Base-by-base conservation (phyloP, 139 green algal species). In the Volvox africanus region DNA sequence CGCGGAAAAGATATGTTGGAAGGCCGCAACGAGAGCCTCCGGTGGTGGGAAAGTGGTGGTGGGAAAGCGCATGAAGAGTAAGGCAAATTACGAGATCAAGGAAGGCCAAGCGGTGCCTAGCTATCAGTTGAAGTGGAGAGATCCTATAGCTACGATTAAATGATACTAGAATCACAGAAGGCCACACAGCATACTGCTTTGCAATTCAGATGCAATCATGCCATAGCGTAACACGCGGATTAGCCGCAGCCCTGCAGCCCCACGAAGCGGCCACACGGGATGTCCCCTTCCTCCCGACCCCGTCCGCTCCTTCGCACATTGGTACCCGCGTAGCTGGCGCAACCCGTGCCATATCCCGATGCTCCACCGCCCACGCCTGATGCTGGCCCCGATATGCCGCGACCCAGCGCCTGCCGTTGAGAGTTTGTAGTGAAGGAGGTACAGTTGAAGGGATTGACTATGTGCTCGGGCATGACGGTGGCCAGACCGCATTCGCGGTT, bases 401-500 rank as follows among this genome's bases (percentile, higher is more conserved):
- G 32, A 36, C 78, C 61, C 71, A 71, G 37, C 28, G 50, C 88
- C 36, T 35, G 21, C 69, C 36, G 62, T 18, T 65, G 22, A 0
- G 26, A 22, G 1, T 22, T 0, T 6, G 65, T 82, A 26, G 62
- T 65, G 26, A 14, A 28, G 32, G 26, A 2, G 13, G 35, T 33
- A 62, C 77, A 91, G 77, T 36, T 87, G 78, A 44, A 17, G 21
- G 75, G 73, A 65, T 87, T 81, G 62, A 80, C 36, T 6, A 86
- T 68, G 78, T 87, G 88, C 35, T 61, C 1, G 2, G 35, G 61
- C 62, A 55, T 36, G 28, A 87, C 22, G 44, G 65, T 37, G 79
- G 89, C 92, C 81, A 68, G 32, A 20, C 44, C 62, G 32, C 44
- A 89, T 68, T 22, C 0, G 26, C 28, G 33, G 62, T 79, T 28